Evolutionary conservation across 2,329 filamentous ascomycete species (phyloP).

Genomic region (Stagonosporopsis rhizophila): DNA sequence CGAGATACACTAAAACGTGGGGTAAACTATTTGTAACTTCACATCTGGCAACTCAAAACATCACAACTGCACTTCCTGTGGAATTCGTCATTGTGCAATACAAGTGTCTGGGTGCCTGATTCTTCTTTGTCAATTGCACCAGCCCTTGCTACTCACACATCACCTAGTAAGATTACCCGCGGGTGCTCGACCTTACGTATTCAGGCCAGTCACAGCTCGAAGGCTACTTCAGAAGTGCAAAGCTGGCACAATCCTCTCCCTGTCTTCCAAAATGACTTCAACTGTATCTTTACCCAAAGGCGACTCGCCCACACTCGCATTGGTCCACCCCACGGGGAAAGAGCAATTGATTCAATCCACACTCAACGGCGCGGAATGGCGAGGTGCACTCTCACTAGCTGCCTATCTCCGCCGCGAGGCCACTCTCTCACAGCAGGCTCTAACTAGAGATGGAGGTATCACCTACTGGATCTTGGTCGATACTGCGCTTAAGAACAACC

Average conservation of each 20-base stretch:
- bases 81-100: no score
- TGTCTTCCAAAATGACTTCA: constrained; percentile 32
- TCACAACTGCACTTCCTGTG: neutral
- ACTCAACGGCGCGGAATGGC: constrained; percentile 65
- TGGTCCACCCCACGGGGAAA: constrained; percentile 62
- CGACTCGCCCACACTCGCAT: constrained; percentile 59
- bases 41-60: neutral
- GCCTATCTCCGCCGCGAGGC: constrained; percentile 66
- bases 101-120: no score
- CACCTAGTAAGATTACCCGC: neutral
- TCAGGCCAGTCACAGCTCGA: neutral
- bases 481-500: constrained; percentile 42
- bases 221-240: neutral
- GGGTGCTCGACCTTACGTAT: neutral
- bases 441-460: constrained; percentile 63
- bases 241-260: no score
- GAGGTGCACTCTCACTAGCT: constrained; percentile 61
- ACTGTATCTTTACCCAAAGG: constrained; percentile 53
- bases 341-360: constrained; percentile 62
- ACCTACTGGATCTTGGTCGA: constrained; percentile 68
- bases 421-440: constrained; percentile 57
- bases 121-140: neutral
- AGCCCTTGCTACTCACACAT: neutral
- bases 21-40: neutral
- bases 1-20: constrained; percentile 12